Conservation (phyloP, 2,329 filamentous ascomycete genomes). For the Scleromitrula shiraiana region DNA sequence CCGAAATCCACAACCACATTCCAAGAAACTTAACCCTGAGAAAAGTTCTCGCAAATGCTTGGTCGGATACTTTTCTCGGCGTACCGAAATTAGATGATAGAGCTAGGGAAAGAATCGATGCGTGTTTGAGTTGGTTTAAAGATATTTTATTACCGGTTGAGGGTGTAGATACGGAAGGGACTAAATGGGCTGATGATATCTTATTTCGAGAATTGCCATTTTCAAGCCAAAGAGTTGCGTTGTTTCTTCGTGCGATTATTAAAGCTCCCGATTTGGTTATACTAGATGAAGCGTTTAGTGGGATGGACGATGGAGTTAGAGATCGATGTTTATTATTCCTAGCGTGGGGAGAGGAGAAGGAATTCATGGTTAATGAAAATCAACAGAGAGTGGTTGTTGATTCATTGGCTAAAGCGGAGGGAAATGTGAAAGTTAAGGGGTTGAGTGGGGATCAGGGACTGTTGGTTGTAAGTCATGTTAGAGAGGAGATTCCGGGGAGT, state of each 20-base stretch:
- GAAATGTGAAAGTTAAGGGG: constrained; percentile 47
- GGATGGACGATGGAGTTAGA: constrained; percentile 73
- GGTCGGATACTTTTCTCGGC: constrained; percentile 77
- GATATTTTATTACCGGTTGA: constrained; percentile 54
- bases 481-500: constrained; percentile 80
- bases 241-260: constrained; percentile 76
- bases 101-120: constrained; percentile 54
- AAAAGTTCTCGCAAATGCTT: constrained; percentile 73
- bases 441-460: constrained; percentile 67
- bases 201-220: constrained; percentile 71
- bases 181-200: constrained; percentile 57
- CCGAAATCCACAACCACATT: constrained; percentile 90
- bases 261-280: constrained; percentile 77
- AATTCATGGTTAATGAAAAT: constrained; percentile 16
- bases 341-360: constrained; percentile 50
- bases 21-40: constrained; percentile 68
- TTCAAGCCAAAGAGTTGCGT: constrained; percentile 71
- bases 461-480: constrained; percentile 85
- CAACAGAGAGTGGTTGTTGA: too few relatives aligned
- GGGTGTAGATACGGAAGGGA: constrained; percentile 24
- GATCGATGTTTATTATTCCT: constrained; percentile 84
- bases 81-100: constrained; percentile 55
- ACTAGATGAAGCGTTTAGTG: constrained; percentile 80
- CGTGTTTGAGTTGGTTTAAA: constrained; percentile 69
- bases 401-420: too few relatives aligned